Base-by-base conservation (phyloP, 2,329 filamentous ascomycete species). In the Daldinia eschscholtzii region DNA sequence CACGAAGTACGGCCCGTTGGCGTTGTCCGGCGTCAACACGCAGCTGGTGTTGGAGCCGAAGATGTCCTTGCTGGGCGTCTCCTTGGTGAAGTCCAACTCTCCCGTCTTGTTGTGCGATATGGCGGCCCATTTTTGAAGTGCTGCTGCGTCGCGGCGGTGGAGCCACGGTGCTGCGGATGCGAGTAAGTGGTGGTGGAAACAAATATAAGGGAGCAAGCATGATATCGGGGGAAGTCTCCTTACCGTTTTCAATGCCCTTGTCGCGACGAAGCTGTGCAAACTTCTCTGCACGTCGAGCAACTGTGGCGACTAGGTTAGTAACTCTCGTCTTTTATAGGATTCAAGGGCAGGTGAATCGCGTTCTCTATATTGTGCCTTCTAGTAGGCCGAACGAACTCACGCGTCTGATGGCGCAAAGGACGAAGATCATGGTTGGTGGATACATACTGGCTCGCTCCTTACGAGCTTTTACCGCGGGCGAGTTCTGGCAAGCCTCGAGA, bases 1-100 rank as follows among this genome's bases (percentile, higher is more conserved):
- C 42, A 83, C 81, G 68, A 82, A 83, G 75, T 83, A 84, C 0
- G 82, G 82, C 0, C 83, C 82, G 52, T 81, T 80, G 9, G 81
- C 81, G 65, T 81, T 75, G 37, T 82, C 81, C 0, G 82, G 82
- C 0, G 81, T 76, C 57, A 84, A 71, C 42, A 82, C 79, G 64
- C 81, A 83, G 72, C 79, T 81, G 9, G 80, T 82, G 72, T 84
- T 83, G 35, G 80, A 79, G 6, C 76, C 77, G 58, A 83, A 83
- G 61, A 83, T 74, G 15, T 76, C 76, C 6, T 68, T 66, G 59
- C 65, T 73, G 4, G 76, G 76, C 1, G 77, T 78, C 15, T 79
- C 76, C 26, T 75, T 76, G 28, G 73, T 77, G 58, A 77, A 75
- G 58, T 77, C 70, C 18, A 79, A 56, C 9, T 74, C 50, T 0